Conservation (phyloP, 2,329 filamentous ascomycete species). For the Epichloe gansuensis region DNA sequence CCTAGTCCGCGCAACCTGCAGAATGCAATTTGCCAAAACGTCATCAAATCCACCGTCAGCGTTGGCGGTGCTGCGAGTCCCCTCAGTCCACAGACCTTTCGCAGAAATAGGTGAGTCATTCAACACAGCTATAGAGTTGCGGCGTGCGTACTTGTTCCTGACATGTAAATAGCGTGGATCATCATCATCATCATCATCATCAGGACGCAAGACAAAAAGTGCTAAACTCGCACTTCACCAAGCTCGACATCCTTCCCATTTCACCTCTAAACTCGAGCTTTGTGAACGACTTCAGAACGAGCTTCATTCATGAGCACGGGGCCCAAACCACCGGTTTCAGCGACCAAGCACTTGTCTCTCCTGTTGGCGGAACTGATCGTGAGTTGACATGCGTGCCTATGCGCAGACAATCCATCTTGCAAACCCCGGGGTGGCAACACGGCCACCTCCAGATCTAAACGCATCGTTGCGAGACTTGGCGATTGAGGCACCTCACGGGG, state of each 20-base stretch:
- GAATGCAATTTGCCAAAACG: not conserved
- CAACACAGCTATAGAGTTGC: not conserved
- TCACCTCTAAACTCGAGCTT: constrained; percentile 2
- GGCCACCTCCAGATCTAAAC: constrained; percentile 4
- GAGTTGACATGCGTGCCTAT: constrained; percentile 31
- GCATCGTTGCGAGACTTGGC: not conserved
- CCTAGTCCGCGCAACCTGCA: not conserved
- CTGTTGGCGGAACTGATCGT: not conserved
- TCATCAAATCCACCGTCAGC: not conserved
- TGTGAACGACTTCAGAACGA: constrained; percentile 8
- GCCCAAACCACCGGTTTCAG: not conserved
- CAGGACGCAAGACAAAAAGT: not conserved
- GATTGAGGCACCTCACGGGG: too few relatives aligned
- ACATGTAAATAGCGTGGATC: not conserved
- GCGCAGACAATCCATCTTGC: constrained; percentile 35
- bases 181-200: not conserved
- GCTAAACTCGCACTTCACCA: not conserved
- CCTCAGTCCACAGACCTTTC: not conserved
- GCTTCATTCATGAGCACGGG: not conserved
- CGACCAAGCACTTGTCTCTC: not conserved
- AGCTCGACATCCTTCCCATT: not conserved
- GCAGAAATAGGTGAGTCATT: not conserved
- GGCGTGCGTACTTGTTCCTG: not conserved
- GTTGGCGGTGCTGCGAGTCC: not conserved
- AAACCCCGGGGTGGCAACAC: constrained; percentile 37